These are phyloP conservation scores for Neofusicoccum cordaticola DNA, from an alignment of 2,329 filamentous ascomycete genomes.

Conservation along the genomic window DNA sequence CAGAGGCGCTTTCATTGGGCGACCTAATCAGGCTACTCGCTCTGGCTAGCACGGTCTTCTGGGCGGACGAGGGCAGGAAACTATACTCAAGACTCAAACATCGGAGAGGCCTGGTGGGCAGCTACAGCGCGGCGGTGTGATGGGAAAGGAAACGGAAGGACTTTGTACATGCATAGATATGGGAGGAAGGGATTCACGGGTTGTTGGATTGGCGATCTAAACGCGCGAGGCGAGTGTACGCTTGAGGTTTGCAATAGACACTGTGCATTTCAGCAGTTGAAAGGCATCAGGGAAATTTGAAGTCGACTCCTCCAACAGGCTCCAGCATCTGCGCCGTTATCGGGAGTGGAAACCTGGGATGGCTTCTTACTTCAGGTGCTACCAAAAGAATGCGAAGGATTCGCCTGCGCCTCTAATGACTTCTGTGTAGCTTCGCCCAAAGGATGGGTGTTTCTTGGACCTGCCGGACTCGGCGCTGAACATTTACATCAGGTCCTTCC, in stretches of 20 bases:
- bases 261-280: neutral
- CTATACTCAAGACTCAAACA: constrained; percentile 50
- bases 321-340: too few species aligned
- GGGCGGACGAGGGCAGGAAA: constrained; percentile 89
- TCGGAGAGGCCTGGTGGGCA: constrained; percentile 27
- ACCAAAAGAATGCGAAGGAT: too few species aligned
- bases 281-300: neutral
- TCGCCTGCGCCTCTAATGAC: too few species aligned
- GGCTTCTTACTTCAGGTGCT: too few species aligned
- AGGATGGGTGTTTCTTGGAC: too few species aligned
- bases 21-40: constrained; percentile 72
- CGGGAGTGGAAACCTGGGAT: too few species aligned
- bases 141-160: neutral
- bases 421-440: too few species aligned
- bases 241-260: neutral
- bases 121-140: constrained; percentile 40
- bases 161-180: neutral
- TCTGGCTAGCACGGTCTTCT: constrained; percentile 88
- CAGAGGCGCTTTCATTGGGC: constrained; percentile 71
- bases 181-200: neutral
- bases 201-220: constrained; percentile 1
- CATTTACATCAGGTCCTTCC: too few species aligned
- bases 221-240: neutral
- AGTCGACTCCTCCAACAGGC: too few species aligned
- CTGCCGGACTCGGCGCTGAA: too few species aligned